Base-by-base conservation (phyloP, 805 yeast species). In the Cyberlindnera saturnus region DNA sequence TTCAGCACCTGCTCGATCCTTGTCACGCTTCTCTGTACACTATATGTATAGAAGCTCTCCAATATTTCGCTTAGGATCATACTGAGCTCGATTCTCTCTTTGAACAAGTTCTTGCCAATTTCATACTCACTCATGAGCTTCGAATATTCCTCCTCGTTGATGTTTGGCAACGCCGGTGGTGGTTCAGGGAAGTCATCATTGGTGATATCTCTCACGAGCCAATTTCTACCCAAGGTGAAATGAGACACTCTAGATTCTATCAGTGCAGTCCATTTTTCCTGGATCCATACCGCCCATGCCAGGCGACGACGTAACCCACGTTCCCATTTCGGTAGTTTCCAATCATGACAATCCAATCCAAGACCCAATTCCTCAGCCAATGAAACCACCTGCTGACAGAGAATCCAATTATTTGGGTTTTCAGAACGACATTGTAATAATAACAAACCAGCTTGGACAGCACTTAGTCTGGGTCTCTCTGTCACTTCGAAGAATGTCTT, bases 251-350 rank as follows among this genome's bases (percentile, higher is more conserved):
- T 70, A 0, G 90, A 79, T 56, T 87, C 95, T 41, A 80, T 77
- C 39, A 90, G 65, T 1, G 96, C 70, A 9, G 83, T 73, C 98
- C 98, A 91, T 59, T 90, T 88, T 57, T 89, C 96, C 61, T 89
- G 95, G 40, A 85, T 70, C 71, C 79, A 91, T 1, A 89, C 93
- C 0, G 97, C 97, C 98, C 99, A 91, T 1, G 97, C 96, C 39
- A 91, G 65, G 45, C 98, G 71, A 53, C 87, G 77, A 41, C 99
- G 72, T 39, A 91, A 65, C 6, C 95, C 95, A 40, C 95, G 72
- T 59, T 91, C 99, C 98, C 98, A 93, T 53, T 83, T 82, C 0
- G 98, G 98, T 31, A 91, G 65, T 55, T 85, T 81, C 99, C 99
- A 91, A 50, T 75, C 77, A 44, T 83, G 80, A 56, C 97, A 90